Evolutionary conservation across 177 flowering plant species (phyloP).

Genomic region (Tripterygium wilfordii): DNA sequence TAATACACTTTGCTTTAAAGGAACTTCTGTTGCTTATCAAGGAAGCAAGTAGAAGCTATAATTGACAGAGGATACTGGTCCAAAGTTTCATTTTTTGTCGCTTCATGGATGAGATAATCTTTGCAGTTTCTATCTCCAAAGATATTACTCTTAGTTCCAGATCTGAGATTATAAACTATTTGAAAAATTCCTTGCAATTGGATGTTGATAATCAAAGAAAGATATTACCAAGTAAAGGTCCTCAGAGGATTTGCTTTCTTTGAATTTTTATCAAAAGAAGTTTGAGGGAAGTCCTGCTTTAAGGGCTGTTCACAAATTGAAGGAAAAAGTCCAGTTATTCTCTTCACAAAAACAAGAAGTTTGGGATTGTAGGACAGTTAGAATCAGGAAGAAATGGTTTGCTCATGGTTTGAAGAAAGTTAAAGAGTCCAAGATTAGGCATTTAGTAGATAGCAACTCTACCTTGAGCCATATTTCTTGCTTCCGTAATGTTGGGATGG

Average conservation of each 20-base stretch:
- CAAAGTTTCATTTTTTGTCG: slow-evolving; percentile 72
- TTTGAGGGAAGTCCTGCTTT: slow-evolving; percentile 50
- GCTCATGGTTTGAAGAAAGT: slow-evolving; percentile 81
- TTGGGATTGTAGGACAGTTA: slow-evolving; percentile 62
- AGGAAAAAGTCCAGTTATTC: slow-evolving; percentile 65
- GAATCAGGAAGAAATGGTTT: slow-evolving; percentile 84
- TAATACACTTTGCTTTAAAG: no score
- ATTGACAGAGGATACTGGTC: slow-evolving; percentile 20
- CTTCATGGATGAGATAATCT: slow-evolving; percentile 81
- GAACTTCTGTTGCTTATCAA: no score
- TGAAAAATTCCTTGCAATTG: slow-evolving; percentile 45
- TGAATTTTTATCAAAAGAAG: slow-evolving; percentile 47
- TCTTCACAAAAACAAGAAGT: slow-evolving; percentile 66
- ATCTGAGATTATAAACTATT: slow-evolving; percentile 41
- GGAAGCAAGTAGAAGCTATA: no score
- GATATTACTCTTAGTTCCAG: slow-evolving; percentile 48
- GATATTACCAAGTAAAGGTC: slow-evolving; percentile 33
- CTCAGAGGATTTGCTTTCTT: slow-evolving; percentile 47
- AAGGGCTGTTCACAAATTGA: slow-evolving; percentile 79
- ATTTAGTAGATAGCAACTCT: slow-evolving; percentile 52
- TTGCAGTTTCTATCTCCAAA: slow-evolving; percentile 62
- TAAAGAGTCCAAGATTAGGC: slow-evolving; percentile 81
- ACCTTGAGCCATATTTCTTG: slow-evolving; percentile 55
- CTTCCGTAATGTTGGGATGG: slow-evolving; percentile 80
- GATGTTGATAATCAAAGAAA: slow-evolving; percentile 38